Conservation (phyloP, 208 protist genomes). For the Acanthamoeba royreba region DNA sequence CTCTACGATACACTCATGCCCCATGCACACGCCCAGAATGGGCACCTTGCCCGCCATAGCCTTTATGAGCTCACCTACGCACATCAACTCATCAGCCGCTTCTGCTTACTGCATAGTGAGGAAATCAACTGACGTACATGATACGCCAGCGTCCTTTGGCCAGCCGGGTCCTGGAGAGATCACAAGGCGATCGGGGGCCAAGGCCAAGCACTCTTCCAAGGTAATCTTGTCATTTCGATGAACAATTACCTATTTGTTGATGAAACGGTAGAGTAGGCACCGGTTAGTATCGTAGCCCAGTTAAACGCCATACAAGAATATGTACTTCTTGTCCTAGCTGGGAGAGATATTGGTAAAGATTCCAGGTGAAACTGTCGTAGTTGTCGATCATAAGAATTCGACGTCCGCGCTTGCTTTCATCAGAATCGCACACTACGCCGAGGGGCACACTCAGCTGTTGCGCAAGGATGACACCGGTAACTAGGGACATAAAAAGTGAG, state of each 20-base stretch:
- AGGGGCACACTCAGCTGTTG: neutral
- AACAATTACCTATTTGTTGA: neutral
- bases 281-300: too few relatives aligned
- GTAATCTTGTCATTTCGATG: constrained; percentile 61
- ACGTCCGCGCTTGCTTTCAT: neutral
- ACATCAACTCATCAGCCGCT: neutral
- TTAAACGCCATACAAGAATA: neutral
- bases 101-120: neutral
- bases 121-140: neutral
- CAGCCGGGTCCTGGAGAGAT: constrained; percentile 71
- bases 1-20: constrained; percentile 61
- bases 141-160: constrained; percentile 38
- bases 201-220: constrained; percentile 54
- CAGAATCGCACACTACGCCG: neutral
- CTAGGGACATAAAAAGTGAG: neutral
- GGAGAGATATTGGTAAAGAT: constrained; percentile 74
- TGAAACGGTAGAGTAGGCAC: neutral
- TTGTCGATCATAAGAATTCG: constrained; percentile 72
- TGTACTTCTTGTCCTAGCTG: constrained; percentile 42
- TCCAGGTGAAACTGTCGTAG: constrained; percentile 78
- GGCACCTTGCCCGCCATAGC: constrained; percentile 51
- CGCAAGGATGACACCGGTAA: neutral
- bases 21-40: constrained; percentile 64
- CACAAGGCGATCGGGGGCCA: constrained; percentile 64
- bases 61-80: neutral